Evolutionary conservation across 257 asterid genomes (phyloP).

Genomic region (Verbena officinalis): DNA sequence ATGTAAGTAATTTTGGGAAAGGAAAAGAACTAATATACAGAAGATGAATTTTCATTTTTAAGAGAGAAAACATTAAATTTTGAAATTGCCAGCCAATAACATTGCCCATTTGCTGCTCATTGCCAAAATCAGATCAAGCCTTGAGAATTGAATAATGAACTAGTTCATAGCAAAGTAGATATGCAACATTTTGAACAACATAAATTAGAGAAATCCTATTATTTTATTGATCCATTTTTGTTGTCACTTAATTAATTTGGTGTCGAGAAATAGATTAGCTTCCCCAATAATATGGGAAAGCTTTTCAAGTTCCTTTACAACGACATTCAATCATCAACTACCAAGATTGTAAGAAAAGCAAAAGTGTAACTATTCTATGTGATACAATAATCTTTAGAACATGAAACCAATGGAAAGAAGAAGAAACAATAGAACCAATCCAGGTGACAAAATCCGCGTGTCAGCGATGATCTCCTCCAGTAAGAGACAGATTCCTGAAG

Average conservation of each 20-base stretch:
- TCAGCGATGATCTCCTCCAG: constrained; percentile 46
- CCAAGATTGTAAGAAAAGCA: constrained; percentile 7
- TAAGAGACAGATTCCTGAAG: constrained; percentile 54
- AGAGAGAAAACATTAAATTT: too few species aligned
- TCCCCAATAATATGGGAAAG: constrained; percentile 16
- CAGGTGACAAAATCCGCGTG: constrained; percentile 10
- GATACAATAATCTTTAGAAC: constrained; percentile 19
- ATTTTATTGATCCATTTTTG: constrained; percentile 21
- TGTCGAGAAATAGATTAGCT: constrained; percentile 26
- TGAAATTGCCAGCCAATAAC: too few species aligned
- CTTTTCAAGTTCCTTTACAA: constrained; percentile 9
- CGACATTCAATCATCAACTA: constrained; percentile 7
- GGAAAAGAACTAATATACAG: too few species aligned
- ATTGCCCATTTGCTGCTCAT: too few species aligned
- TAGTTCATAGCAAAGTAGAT: too few species aligned
- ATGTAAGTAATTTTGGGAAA: too few species aligned
- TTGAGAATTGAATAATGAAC: too few species aligned
- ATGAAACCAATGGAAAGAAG: constrained; percentile 18
- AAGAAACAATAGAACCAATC: constrained; percentile 21
- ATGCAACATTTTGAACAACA: background rate
- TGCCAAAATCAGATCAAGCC: too few species aligned
- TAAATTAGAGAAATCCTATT: constrained; percentile 12
- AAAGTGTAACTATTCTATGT: background rate
- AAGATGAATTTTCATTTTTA: too few species aligned
- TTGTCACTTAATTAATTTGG: constrained; percentile 20